A percentile compares a stretch with the other conserved stretches of the same genome.
These are phyloP conservation scores for Erysimum cheiri DNA, from an alignment of 441 rosid species.

Conservation along the genomic window DNA sequence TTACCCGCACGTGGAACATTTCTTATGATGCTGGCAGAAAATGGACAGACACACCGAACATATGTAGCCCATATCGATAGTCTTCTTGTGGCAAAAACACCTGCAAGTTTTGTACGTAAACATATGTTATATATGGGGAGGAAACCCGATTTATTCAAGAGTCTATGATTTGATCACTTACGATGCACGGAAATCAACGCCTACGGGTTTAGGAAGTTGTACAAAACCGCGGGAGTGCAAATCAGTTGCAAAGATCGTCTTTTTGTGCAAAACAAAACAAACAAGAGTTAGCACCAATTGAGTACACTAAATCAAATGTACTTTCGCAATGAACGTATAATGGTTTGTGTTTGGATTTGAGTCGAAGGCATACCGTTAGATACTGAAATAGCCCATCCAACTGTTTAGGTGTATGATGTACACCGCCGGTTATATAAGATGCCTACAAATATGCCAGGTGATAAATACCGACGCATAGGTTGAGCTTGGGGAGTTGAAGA, in stretches of 20 bases:
- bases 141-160: constrained; percentile 3
- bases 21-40: constrained; percentile 90
- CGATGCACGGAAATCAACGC: constrained; percentile 98
- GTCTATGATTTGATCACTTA: constrained; percentile 47
- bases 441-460: constrained; percentile 60
- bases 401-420: constrained; percentile 87
- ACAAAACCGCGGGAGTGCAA: constrained; percentile 80
- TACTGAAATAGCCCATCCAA: constrained; percentile 91
- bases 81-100: constrained; percentile 97
- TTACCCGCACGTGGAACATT: constrained; percentile 95
- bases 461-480: constrained; percentile 5
- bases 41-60: constrained; percentile 98
- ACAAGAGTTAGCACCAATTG: background rate
- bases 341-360: background rate
- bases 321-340: background rate
- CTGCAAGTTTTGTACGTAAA: constrained; percentile 52
- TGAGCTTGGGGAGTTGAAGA: constrained; percentile 9
- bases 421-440: constrained; percentile 91
- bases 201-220: constrained; percentile 93
- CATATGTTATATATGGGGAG: background rate
- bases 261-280: constrained; percentile 40
- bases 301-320: constrained; percentile 2
- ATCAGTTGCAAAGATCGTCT: constrained; percentile 96
- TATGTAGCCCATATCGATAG: constrained; percentile 95
- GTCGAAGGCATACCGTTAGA: constrained; percentile 60